Evolutionary conservation across 306 rosid genomes (phyloP).

Genomic region (Ormosia semicastrata): DNA sequence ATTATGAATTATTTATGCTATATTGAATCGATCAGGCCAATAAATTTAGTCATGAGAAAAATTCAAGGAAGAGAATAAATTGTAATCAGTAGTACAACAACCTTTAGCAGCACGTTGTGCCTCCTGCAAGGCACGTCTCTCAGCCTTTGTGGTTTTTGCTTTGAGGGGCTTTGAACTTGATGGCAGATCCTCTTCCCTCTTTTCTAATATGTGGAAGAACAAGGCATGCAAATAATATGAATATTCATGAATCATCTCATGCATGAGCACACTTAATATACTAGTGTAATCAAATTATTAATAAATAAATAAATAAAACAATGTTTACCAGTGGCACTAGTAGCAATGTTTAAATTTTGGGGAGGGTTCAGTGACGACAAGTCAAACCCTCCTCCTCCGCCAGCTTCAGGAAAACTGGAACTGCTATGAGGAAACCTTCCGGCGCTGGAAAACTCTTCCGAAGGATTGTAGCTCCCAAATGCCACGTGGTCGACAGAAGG

Average conservation of each 20-base stretch:
- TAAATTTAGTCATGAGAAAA: background rate
- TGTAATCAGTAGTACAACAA: background rate
- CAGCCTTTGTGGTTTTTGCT: slow-evolving; percentile 57
- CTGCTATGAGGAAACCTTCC: too few species aligned
- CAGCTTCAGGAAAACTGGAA: too few species aligned
- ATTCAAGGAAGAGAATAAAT: background rate
- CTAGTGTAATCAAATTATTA: too few species aligned
- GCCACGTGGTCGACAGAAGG: background rate
- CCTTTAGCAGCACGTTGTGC: slow-evolving; percentile 76
- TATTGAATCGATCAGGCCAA: background rate
- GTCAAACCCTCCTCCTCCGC: too few species aligned
- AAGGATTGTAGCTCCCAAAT: background rate
- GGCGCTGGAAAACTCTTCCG: background rate
- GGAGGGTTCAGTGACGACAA: too few species aligned
- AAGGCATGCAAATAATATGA: background rate
- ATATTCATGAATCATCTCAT: background rate
- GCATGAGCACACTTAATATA: too few species aligned
- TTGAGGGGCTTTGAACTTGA: slow-evolving; percentile 39
- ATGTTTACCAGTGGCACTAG: too few species aligned
- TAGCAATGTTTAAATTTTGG: too few species aligned
- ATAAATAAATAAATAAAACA: too few species aligned
- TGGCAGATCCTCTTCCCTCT: slow-evolving; percentile 35
- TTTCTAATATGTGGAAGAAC: slow-evolving; percentile 18
- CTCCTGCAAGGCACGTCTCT: slow-evolving; percentile 74
- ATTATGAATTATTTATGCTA: background rate